Evolutionary conservation across 192 early-diverging fungal species (phyloP), one percentile per base, ranked within the genome.

Genomic region (Coemansia biformis): DNA sequence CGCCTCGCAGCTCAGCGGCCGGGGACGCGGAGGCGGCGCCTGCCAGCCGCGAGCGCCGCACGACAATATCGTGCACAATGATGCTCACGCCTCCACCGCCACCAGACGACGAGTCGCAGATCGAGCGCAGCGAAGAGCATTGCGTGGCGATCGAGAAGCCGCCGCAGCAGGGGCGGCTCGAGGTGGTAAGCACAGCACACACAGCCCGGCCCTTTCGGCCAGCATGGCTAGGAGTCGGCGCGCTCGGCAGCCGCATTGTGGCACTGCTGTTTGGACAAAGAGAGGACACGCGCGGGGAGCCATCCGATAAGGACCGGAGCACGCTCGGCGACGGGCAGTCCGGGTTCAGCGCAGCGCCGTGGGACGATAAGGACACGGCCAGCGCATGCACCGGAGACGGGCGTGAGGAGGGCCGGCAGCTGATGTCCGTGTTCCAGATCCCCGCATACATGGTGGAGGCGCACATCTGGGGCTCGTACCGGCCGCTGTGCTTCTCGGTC

Each of bases 391-490:
- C 16, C 1, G 1, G 26, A 2, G 46, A 6, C 8, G 34, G 35
- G 14, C 8, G 19, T 1, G 23, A 33, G 7, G 19, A 11, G n/a
- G 13, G 13, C 8, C 51, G 45, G 13, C 44, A 40, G 31, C 58
- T 77, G 29, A 62, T 77, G 63, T 56, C 58, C 1, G 59, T 61
- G 26, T 71, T 71, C 42, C 68, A 89, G 35, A 55, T 86, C 12
- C 87, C 87, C 1, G 56, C 51, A 8, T 89, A 83, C 80, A 79
- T 89, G 78, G 70, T 73, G 8, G 91, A 93, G 64, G 91, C 90
- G 46, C 64, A 76, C 43, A 92, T 97, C 52, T 70, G 74, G 38
- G 66, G 55, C 14, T 88, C 86, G 23, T 97, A 97, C 57, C 78
- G 94, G 19, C 80, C 82, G 15, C 78, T 85, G 41, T 76, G 75